A percentile compares a stretch with the other conserved stretches of the same genome.
Conservation (phyloP, 768 basidiomycete species). For the Xerocomus potaroensis region DNA sequence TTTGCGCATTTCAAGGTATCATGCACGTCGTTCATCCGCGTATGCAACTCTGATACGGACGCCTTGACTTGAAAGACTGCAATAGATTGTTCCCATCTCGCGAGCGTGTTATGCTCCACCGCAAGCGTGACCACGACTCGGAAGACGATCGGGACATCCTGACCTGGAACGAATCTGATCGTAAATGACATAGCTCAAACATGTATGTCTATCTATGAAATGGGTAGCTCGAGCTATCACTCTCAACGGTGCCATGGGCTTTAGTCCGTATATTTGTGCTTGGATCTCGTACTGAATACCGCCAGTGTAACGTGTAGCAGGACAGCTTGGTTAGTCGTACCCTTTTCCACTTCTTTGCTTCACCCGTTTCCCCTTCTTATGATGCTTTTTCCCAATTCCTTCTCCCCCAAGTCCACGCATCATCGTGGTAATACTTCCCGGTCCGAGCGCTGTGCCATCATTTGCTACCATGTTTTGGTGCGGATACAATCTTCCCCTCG, state of each 20-base stretch:
- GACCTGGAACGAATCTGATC: conserved; percentile 81
- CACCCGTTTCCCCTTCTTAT: conserved; percentile 74
- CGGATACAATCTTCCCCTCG: conserved; percentile 65
- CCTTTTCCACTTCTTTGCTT: conserved; percentile 94
- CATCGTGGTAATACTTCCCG: conserved; percentile 39
- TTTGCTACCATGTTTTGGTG: conserved; percentile 80
- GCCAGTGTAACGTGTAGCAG: no score
- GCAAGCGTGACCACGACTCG: conserved; percentile 66
- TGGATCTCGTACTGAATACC: no score
- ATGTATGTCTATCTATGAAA: no score
- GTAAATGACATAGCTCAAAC: no score
- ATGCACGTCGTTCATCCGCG: neutral
- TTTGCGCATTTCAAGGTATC: conserved; percentile 61
- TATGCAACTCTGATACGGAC: conserved; percentile 1
- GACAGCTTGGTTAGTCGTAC: conserved; percentile 60
- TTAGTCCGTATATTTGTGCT: no score
- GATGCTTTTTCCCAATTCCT: conserved; percentile 67
- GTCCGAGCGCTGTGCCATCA: conserved; percentile 64
- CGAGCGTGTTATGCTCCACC: conserved; percentile 64
- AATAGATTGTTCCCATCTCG: conserved; percentile 67
- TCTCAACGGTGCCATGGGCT: no score
- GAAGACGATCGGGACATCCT: conserved; percentile 54
- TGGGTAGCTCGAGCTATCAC: no score
- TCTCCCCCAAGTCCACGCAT: conserved; percentile 34
- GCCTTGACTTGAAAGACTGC: conserved; percentile 51